Evolutionary conservation across 495 filamentous ascomycete species (phyloP).

Genomic region (Monascus purpureus): DNA sequence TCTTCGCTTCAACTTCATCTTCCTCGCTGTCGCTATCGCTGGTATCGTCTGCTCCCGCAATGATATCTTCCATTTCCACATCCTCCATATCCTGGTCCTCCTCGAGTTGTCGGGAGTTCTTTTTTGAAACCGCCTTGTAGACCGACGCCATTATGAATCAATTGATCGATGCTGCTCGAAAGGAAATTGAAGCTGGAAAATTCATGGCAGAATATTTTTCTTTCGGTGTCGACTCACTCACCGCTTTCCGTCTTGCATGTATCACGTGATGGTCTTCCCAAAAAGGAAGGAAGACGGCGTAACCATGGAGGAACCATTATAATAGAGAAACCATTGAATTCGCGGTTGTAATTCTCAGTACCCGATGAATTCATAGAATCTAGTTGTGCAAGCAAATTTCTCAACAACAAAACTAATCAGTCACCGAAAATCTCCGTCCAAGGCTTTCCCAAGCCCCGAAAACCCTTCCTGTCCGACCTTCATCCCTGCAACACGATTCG

Average conservation of each 20-base stretch:
- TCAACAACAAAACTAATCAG: background rate
- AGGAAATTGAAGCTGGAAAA: no score
- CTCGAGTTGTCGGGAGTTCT: constrained; percentile 20
- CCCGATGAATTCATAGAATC: background rate
- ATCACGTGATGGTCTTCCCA: constrained; percentile 14
- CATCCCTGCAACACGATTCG: constrained; percentile 49
- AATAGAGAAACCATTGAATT: no score
- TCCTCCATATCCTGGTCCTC: constrained; percentile 19
- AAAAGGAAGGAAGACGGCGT: no score
- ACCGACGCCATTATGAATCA: constrained; percentile 67
- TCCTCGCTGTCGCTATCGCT: constrained; percentile 35
- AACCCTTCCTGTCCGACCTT: constrained; percentile 59
- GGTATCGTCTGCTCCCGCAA: constrained; percentile 28
- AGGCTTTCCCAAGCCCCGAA: constrained; percentile 29
- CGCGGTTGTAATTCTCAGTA: no score
- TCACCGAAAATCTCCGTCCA: no score
- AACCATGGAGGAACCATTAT: no score
- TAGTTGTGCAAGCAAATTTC: background rate
- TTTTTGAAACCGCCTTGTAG: constrained; percentile 81
- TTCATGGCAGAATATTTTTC: constrained; percentile 32
- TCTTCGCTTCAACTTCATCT: constrained; percentile 26
- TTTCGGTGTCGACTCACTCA: constrained; percentile 9
- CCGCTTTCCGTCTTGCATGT: constrained; percentile 12
- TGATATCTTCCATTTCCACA: constrained; percentile 26
- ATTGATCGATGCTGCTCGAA: no score